Evolutionary conservation across 2,329 filamentous ascomycete genomes (phyloP), one percentile per base, ranked within the genome.

Genomic region (Penicillium brevicompactum): DNA sequence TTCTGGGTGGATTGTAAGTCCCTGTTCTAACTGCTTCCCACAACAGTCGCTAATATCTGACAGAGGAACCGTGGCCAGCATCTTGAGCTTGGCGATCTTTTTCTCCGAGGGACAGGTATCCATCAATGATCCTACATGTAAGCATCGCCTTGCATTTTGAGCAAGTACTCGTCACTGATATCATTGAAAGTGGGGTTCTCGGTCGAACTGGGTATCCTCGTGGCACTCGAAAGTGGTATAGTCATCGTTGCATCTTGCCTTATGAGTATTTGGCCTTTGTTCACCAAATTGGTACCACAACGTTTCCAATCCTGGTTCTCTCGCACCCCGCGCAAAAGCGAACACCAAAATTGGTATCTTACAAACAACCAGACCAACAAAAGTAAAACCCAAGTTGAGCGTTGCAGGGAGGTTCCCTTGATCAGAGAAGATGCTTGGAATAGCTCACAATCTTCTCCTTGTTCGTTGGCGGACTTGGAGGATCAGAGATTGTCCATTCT

Each of bases 1-100:
- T 61, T n/a, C 47, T 63, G 7, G 59, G 60, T 37, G 57, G 60
- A 38, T n/a, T 63, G 60, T 63, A 27, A 55, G 60, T 61, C 18
- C 45, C 7, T 24, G 22, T 13, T 40, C 22, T 21, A n/a, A n/a
- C n/a, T 7, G 4, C 11, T n/a, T 34, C 6, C 7, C n/a, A 21
- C 37, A 2, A 10, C 6, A 4, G 22, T 22, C 18, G 27, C 37
- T 53, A 13, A 53, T 24, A 13, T 2, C 10, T 24, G 2, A 42
- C n/a, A 61, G 60, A 40, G 58, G 58, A n/a, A 53, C 53, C 10
- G 44, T 62, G 13, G 56, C 58, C 10, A 62, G 58, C 37, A 57
- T 62, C 5, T 10, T 61, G 9, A 50, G 54, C 22, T 59, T 61
- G 60, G 34, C 34, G 4, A 48, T 56, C 7, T 61, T 57, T 34